phyloP scores from a whole-genome alignment of 2,329 filamentous ascomycete genomes.

The Fusarium sp. region DNA sequence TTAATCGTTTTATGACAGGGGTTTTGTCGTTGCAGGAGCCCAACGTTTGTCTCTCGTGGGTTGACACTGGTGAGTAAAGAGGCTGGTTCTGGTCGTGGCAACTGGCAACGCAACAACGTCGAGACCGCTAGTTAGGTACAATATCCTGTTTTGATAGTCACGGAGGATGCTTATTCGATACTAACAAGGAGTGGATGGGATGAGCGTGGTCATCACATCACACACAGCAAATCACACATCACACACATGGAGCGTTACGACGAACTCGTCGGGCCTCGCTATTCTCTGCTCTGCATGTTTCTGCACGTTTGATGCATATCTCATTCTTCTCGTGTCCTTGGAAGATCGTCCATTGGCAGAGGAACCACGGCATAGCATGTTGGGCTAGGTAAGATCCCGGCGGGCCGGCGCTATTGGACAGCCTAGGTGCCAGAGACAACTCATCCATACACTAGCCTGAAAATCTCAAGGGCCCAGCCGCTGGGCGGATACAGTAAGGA shows the following conservation, averaged over 20 bases:
- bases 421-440: slow-evolving; percentile 57
- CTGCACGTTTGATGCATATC: slow-evolving; percentile 33
- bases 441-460: slow-evolving; percentile 50
- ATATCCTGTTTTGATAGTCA: slow-evolving; percentile 28
- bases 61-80: slow-evolving; percentile 3
- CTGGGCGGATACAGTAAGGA: neutral
- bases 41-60: slow-evolving; percentile 8
- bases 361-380: slow-evolving; percentile 35
- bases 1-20: slow-evolving; percentile 8
- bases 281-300: slow-evolving; percentile 10
- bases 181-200: slow-evolving; percentile 14
- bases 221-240: slow-evolving; percentile 24
- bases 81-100: slow-evolving; percentile 26
- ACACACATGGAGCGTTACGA: slow-evolving; percentile 29
- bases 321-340: slow-evolving; percentile 31
- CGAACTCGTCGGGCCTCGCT: slow-evolving; percentile 41
- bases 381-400: slow-evolving; percentile 48
- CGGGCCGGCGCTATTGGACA: slow-evolving; percentile 53
- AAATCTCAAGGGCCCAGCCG: slow-evolving; percentile 33
- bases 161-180: slow-evolving; percentile 18
- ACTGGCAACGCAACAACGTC: slow-evolving; percentile 18
- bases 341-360: slow-evolving; percentile 40
- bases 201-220: slow-evolving; percentile 21
- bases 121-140: slow-evolving; percentile 31
- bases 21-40: slow-evolving; percentile 17